Conservation (phyloP, 1,139 yeast species). For the Yamadazyma conglobata region DNA sequence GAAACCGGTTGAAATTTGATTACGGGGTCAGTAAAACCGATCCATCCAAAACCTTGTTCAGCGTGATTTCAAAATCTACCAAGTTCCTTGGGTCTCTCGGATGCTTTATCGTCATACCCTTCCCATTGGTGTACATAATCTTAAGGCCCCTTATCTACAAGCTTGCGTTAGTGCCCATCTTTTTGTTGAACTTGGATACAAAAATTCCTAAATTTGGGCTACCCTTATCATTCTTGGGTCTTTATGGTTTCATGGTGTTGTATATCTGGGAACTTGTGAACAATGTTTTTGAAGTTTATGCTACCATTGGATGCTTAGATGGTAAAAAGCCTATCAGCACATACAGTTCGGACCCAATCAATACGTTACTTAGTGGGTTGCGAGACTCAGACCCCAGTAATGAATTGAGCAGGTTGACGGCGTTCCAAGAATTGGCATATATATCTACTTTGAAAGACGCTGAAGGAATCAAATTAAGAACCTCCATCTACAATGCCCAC, state of each 20-base stretch:
- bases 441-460: slow-evolving; percentile 48
- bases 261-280: slow-evolving; percentile 62
- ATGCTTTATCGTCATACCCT: slow-evolving; percentile 22
- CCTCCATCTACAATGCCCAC: slow-evolving; percentile 51
- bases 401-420: slow-evolving; percentile 60
- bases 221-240: slow-evolving; percentile 32
- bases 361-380: slow-evolving; percentile 72
- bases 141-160: slow-evolving; percentile 46
- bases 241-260: slow-evolving; percentile 35
- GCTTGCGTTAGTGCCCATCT: slow-evolving; percentile 22
- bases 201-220: slow-evolving; percentile 32
- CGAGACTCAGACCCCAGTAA: slow-evolving; percentile 41
- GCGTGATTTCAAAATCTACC: slow-evolving; percentile 29
- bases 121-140: slow-evolving; percentile 48
- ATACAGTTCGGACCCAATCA: slow-evolving; percentile 67
- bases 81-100: slow-evolving; percentile 38
- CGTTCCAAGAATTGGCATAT: slow-evolving; percentile 72
- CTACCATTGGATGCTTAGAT: slow-evolving; percentile 80
- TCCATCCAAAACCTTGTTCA: slow-evolving; percentile 38
- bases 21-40: slow-evolving; percentile 41
- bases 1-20: slow-evolving; percentile 54
- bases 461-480: slow-evolving; percentile 43
- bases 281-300: slow-evolving; percentile 64
- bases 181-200: slow-evolving; percentile 35
- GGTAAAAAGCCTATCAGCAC: slow-evolving; percentile 68